Conservation (phyloP, 345 rosid genomes). For the Gynandropsis gynandra region DNA sequence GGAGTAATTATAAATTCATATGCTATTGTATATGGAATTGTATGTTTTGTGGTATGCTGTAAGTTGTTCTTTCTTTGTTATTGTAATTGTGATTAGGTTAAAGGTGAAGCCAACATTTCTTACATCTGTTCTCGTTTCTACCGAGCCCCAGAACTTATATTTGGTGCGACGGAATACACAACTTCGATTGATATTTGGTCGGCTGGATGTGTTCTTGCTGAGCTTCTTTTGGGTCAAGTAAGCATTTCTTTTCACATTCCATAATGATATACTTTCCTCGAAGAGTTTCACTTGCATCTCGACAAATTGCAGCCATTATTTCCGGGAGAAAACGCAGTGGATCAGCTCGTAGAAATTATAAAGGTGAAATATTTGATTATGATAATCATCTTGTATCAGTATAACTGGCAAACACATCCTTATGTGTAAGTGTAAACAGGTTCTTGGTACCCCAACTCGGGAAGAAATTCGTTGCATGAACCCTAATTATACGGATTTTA, state of each 20-base stretch:
- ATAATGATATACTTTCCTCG: no score
- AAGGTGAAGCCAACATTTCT: conserved; percentile 56
- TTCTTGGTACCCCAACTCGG: conserved; percentile 89
- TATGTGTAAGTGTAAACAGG: conserved; percentile 35
- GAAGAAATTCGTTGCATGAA: conserved; percentile 97
- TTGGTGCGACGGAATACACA: conserved; percentile 65
- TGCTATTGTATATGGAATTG: no score
- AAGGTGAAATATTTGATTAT: conserved; percentile 36
- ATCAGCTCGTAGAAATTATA: conserved; percentile 92
- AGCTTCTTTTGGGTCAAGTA: conserved; percentile 71
- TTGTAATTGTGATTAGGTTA: conserved; percentile 41
- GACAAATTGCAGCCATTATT: conserved; percentile 50
- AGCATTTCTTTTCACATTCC: background rate
- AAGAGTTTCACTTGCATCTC: no score
- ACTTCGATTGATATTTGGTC: conserved; percentile 72
- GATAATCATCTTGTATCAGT: background rate
- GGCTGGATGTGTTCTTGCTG: conserved; percentile 73
- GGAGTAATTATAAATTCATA: no score
- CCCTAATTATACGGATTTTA: conserved; percentile 77
- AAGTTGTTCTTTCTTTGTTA: conserved; percentile 3
- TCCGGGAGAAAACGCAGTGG: conserved; percentile 93
- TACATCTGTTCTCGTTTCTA: conserved; percentile 66
- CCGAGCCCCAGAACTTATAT: conserved; percentile 67
- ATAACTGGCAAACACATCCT: conserved; percentile 2
- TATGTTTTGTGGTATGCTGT: conserved; percentile 4